Conservation (phyloP, 441 rosid species). For the Theobroma grandiflorum region DNA sequence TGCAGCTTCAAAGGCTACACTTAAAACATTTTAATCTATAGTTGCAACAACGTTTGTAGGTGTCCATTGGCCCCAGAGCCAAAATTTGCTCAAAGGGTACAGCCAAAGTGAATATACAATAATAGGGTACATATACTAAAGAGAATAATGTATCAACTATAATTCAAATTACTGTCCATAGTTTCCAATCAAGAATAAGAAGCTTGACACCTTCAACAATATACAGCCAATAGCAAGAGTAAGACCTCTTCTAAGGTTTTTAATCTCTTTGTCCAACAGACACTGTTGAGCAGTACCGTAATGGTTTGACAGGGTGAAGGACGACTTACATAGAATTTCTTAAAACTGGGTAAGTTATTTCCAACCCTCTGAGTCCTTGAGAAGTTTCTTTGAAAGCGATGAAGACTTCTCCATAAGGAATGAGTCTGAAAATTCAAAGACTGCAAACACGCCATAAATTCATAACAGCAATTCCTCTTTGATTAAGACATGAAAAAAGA, state of each 20-base stretch:
- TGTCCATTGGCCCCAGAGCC: not conserved
- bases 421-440: constrained; percentile 41
- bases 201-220: not conserved
- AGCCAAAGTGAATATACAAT: not conserved
- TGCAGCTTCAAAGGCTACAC: constrained; percentile 2
- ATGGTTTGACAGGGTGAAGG: constrained; percentile 25
- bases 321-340: constrained; percentile 21
- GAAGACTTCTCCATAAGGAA: constrained; percentile 49
- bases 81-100: not conserved
- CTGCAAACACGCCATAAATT: constrained; percentile 52
- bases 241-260: not conserved
- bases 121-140: not conserved
- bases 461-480: constrained; percentile 30
- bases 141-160: not conserved
- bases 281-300: constrained; percentile 39
- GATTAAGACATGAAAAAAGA: constrained; percentile 14
- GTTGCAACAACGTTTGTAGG: not conserved
- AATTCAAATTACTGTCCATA: not conserved
- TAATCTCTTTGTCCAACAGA: constrained; percentile 1
- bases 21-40: not conserved
- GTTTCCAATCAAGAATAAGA: not conserved
- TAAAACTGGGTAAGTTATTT: constrained; percentile 30
- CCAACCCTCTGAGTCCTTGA: constrained; percentile 28
- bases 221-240: not conserved
- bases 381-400: constrained; percentile 37